These are phyloP conservation scores for Ophiognomonia clavigignenti-juglandacearum DNA, from an alignment of 2,329 filamentous ascomycete genomes.

Conservation along the genomic window DNA sequence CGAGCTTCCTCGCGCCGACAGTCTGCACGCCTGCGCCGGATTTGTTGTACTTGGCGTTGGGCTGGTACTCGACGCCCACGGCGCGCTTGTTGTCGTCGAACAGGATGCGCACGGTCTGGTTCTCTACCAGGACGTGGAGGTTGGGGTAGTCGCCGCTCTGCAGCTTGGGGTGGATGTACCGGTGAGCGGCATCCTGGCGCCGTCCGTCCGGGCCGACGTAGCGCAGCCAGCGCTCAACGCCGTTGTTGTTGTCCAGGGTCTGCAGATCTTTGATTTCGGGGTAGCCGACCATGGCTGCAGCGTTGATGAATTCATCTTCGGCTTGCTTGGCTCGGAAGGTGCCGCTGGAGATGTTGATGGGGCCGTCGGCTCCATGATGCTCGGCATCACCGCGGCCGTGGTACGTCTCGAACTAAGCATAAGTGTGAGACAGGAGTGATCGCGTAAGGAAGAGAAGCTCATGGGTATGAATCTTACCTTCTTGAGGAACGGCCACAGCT, in stretches of 20 bases:
- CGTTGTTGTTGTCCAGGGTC: slow-evolving; percentile 36
- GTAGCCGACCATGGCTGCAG: slow-evolving; percentile 42
- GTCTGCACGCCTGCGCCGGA: slow-evolving; percentile 23
- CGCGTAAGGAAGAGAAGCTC: too few species aligned
- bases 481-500: slow-evolving; percentile 43
- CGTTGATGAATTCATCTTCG: slow-evolving; percentile 45
- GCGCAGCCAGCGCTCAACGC: slow-evolving; percentile 35
- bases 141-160: slow-evolving; percentile 41
- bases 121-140: slow-evolving; percentile 48
- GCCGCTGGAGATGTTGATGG: slow-evolving; percentile 50
- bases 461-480: too few species aligned
- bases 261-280: slow-evolving; percentile 50
- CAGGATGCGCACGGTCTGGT: slow-evolving; percentile 44
- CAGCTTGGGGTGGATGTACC: slow-evolving; percentile 28
- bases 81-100: slow-evolving; percentile 43
- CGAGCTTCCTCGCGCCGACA: slow-evolving; percentile 43
- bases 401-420: slow-evolving; percentile 50
- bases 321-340: slow-evolving; percentile 34
- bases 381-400: slow-evolving; percentile 38
- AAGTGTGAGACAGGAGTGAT: too few species aligned
- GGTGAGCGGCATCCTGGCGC: slow-evolving; percentile 53
- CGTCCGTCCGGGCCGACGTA: slow-evolving; percentile 46
- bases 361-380: slow-evolving; percentile 49
- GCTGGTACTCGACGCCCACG: slow-evolving; percentile 44
- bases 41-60: slow-evolving; percentile 32